Evolutionary conservation across 2,329 filamentous ascomycete genomes (phyloP).

Genomic region (Xylariaceae sp.): DNA sequence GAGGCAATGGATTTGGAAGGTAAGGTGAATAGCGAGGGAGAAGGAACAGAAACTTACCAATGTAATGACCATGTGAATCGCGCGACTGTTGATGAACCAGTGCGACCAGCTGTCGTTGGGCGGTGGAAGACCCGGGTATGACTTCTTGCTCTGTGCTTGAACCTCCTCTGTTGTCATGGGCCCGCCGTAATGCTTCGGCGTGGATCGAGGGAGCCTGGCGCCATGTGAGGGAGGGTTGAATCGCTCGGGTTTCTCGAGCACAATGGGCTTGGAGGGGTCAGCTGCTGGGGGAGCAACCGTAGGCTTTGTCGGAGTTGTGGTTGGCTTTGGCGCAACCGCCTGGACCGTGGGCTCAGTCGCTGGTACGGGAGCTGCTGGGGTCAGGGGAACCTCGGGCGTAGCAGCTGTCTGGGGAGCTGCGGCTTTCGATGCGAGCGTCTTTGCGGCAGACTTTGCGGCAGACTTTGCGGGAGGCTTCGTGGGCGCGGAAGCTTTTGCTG

Average conservation of each 20-base stretch:
- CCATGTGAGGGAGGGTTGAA: conserved; percentile 94
- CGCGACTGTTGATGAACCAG: conserved; percentile 80
- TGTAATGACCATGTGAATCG: conserved; percentile 81
- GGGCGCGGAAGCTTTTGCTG: conserved; percentile 33
- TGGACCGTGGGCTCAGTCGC: conserved; percentile 13
- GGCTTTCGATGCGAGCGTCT: conserved; percentile 8
- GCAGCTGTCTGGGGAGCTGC: conserved; percentile 16
- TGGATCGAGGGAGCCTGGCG: conserved; percentile 61
- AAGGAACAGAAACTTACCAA: conserved; percentile 62
- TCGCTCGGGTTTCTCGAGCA: conserved; percentile 84
- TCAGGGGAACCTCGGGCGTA: neutral
- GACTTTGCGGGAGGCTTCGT: conserved; percentile 29
- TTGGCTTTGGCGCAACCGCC: conserved; percentile 14
- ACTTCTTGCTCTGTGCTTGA: conserved; percentile 67
- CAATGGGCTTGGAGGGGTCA: conserved; percentile 61
- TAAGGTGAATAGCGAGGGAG: neutral
- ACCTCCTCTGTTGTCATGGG: conserved; percentile 69
- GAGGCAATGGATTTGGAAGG: neutral
- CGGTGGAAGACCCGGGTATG: conserved; percentile 91
- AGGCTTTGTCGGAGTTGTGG: conserved; percentile 6
- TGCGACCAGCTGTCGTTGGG: conserved; percentile 80
- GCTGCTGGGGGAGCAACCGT: conserved; percentile 18
- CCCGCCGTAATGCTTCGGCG: conserved; percentile 76
- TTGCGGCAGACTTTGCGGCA: conserved; percentile 18
- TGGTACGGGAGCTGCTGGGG: conserved; percentile 1